These are phyloP conservation scores for Ceratocystis destructans DNA, from an alignment of 2,329 filamentous ascomycete species.

Conservation along the genomic window DNA sequence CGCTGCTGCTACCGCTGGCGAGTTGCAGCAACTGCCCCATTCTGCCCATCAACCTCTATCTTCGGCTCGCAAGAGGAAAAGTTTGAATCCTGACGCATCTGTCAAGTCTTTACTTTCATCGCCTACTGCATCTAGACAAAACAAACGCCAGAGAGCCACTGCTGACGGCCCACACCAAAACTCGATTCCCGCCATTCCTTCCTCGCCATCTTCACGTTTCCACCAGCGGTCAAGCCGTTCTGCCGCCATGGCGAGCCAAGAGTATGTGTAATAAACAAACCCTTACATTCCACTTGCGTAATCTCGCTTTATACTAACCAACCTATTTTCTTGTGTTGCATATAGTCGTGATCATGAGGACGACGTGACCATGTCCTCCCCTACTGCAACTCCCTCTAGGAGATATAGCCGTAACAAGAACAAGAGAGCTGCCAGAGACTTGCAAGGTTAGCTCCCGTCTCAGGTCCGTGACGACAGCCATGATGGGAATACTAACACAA, in stretches of 20 bases:
- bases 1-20: not conserved
- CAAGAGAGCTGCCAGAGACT: slow-evolving; percentile 2
- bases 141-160: slow-evolving; percentile 24
- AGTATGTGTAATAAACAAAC: slow-evolving; percentile 35
- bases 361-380: slow-evolving; percentile 25
- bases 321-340: not conserved
- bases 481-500: not conserved
- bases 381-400: slow-evolving; percentile 7
- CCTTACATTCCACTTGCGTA: not conserved
- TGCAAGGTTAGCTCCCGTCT: slow-evolving; percentile 3
- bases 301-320: slow-evolving; percentile 1
- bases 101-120: not conserved
- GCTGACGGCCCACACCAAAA: slow-evolving; percentile 15
- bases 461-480: not conserved
- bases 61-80: slow-evolving; percentile 62
- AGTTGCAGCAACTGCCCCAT: not conserved
- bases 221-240: slow-evolving; percentile 32
- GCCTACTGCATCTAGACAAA: slow-evolving; percentile 19
- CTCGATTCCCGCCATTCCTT: slow-evolving; percentile 1
- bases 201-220: slow-evolving; percentile 9
- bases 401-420: slow-evolving; percentile 22
- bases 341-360: slow-evolving; percentile 17
- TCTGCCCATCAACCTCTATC: not conserved
- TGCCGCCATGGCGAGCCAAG: slow-evolving; percentile 58
- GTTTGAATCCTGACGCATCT: slow-evolving; percentile 36